Conservation (phyloP, 2,329 filamentous ascomycete genomes). For the Ceratocystiopsis minuta region DNA sequence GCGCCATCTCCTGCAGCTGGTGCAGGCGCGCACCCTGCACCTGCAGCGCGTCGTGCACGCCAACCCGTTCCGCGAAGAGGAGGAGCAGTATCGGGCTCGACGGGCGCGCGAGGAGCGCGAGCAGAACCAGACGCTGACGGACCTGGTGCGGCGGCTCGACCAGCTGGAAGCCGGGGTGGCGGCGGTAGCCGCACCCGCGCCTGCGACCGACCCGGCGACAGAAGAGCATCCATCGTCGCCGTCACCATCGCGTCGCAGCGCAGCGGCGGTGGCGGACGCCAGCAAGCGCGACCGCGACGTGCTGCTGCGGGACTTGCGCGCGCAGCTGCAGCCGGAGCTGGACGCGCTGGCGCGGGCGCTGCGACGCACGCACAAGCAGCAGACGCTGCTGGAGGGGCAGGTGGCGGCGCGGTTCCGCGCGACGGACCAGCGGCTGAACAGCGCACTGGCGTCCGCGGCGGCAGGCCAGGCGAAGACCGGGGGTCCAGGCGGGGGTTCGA, state of each 20-base stretch:
- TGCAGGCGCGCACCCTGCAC: conserved; percentile 62
- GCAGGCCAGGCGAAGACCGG: too few species aligned
- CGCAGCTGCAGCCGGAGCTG: conserved; percentile 58
- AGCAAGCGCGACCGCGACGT: conserved; percentile 4
- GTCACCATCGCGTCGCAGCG: conserved; percentile 9
- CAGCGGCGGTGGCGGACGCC: conserved; percentile 10
- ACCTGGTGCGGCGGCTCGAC: conserved; percentile 48
- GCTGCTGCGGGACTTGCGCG: conserved; percentile 40
- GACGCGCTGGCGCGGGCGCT: conserved; percentile 80
- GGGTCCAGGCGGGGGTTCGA: conserved; percentile 9
- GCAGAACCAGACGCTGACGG: conserved; percentile 24
- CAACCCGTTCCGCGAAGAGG: conserved; percentile 23
- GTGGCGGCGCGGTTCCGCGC: conserved; percentile 57
- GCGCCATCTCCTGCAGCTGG: conserved; percentile 63
- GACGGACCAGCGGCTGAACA: conserved; percentile 53
- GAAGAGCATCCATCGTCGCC: not conserved
- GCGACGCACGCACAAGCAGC: conserved; percentile 78
- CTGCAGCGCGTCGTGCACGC: conserved; percentile 55
- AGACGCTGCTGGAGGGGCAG: conserved; percentile 54
- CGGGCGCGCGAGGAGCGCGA: conserved; percentile 14
- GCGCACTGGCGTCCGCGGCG: conserved; percentile 51
- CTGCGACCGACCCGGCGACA: not conserved
- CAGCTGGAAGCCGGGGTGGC: conserved; percentile 39
- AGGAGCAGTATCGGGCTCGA: conserved; percentile 6
- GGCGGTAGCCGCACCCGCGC: not conserved